A percentile compares a stretch with the other conserved stretches of the same genome.
phyloP scores from a whole-genome alignment of 2,329 filamentous ascomycete genomes.

The Penicillium sp. region DNA sequence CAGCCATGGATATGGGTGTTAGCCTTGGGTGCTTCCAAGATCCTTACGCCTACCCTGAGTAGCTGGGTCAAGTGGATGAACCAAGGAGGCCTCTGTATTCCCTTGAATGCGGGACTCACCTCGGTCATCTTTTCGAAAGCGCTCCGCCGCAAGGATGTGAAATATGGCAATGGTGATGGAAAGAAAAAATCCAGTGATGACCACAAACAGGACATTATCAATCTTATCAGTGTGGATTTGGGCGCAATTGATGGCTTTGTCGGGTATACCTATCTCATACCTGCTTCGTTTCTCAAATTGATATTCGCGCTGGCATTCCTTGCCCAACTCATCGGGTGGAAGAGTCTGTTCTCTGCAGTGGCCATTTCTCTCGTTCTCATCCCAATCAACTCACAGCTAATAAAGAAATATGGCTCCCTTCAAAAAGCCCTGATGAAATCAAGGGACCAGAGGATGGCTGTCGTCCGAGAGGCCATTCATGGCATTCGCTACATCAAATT shows the following conservation, averaged over 20 bases:
- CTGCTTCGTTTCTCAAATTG: neutral
- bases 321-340: slow-evolving; percentile 61
- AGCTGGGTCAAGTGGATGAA: slow-evolving; percentile 65
- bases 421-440: slow-evolving; percentile 71
- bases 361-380: slow-evolving; percentile 59
- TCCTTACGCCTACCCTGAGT: slow-evolving; percentile 57
- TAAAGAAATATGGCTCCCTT: slow-evolving; percentile 44
- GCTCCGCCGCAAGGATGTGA: slow-evolving; percentile 72
- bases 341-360: slow-evolving; percentile 63
- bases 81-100: slow-evolving; percentile 59
- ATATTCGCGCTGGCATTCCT: neutral
- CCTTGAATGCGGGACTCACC: slow-evolving; percentile 66
- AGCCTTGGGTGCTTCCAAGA: slow-evolving; percentile 57
- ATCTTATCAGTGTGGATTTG: slow-evolving; percentile 71
- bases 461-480: slow-evolving; percentile 71
- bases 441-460: slow-evolving; percentile 68
- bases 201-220: slow-evolving; percentile 65
- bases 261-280: slow-evolving; percentile 23
- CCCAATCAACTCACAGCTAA: slow-evolving; percentile 63
- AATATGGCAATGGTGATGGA: slow-evolving; percentile 25
- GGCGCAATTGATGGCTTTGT: slow-evolving; percentile 65
- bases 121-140: slow-evolving; percentile 73
- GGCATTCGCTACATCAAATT: slow-evolving; percentile 84
- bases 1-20: slow-evolving; percentile 67
- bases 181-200: slow-evolving; percentile 55